A percentile compares a stretch with the other conserved stretches of the same genome.
Evolutionary conservation across 495 filamentous ascomycete genomes (phyloP).

Genomic region (Annulohypoxylon maeteangense): DNA sequence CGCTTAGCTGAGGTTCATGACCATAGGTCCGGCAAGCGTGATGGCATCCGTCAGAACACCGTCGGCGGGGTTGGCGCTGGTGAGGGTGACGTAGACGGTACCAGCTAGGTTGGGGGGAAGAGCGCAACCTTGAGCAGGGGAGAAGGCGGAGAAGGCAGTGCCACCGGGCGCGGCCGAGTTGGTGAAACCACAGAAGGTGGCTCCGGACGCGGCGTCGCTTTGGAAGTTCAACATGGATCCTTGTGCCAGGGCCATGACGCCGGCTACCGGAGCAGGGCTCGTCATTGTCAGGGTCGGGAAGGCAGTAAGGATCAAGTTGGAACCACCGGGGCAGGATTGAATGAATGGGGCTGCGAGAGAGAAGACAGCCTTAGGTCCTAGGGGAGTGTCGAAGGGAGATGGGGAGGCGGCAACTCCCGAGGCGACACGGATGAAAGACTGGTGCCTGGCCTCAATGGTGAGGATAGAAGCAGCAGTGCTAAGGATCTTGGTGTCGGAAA

Average conservation of each 20-base stretch:
- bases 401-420: constrained; percentile 61
- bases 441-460: constrained; percentile 70
- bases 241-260: constrained; percentile 57
- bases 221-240: constrained; percentile 55
- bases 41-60: constrained; percentile 61
- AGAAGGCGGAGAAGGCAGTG: constrained; percentile 63
- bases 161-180: constrained; percentile 62
- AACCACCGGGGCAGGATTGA: constrained; percentile 65
- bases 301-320: constrained; percentile 64
- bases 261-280: constrained; percentile 53
- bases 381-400: constrained; percentile 68
- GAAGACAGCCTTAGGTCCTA: constrained; percentile 68
- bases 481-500: constrained; percentile 63
- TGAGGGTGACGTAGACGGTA: constrained; percentile 64
- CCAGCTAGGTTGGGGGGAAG: constrained; percentile 64
- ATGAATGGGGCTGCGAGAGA: constrained; percentile 74
- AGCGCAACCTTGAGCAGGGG: constrained; percentile 57
- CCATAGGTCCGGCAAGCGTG: constrained; percentile 63
- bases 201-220: constrained; percentile 54
- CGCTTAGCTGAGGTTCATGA: constrained; percentile 61
- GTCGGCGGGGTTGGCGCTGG: constrained; percentile 54
- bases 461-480: constrained; percentile 67
- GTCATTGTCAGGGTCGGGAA: constrained; percentile 67
- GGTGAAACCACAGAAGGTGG: constrained; percentile 67
- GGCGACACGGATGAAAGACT: constrained; percentile 67